These are phyloP conservation scores for Crataegus laevigata DNA, from an alignment of 306 rosid genomes.

Conservation along the genomic window DNA sequence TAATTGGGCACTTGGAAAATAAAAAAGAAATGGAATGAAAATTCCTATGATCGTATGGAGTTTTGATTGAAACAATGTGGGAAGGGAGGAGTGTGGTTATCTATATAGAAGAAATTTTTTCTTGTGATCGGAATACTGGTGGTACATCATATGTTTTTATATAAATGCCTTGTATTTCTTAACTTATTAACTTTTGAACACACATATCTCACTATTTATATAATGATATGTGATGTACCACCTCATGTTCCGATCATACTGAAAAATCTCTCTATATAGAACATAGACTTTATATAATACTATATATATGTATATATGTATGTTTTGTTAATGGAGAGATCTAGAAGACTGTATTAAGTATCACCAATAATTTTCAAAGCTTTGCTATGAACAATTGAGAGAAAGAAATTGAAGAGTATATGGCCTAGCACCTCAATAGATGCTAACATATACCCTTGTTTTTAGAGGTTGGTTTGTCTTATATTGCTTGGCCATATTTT, in stretches of 20 bases:
- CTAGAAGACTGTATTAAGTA: conserved; percentile 31
- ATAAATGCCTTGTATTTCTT: no score
- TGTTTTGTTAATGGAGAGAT: conserved; percentile 28
- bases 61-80: background rate
- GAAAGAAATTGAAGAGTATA: background rate
- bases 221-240: no score
- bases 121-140: fast-evolving
- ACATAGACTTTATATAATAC: no score
- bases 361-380: background rate
- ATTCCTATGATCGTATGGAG: background rate
- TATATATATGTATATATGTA: no score
- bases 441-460: background rate
- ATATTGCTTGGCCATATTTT: background rate
- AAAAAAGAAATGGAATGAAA: background rate
- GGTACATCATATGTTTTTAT: no score
- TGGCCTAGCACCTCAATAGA: background rate
- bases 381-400: background rate
- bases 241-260: no score
- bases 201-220: no score
- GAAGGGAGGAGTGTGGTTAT: background rate
- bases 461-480: background rate
- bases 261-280: no score
- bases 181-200: no score
- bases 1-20: background rate
- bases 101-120: no score